Conservation (phyloP, 139 green algal genomes). For the Tetraselmis chui region DNA sequence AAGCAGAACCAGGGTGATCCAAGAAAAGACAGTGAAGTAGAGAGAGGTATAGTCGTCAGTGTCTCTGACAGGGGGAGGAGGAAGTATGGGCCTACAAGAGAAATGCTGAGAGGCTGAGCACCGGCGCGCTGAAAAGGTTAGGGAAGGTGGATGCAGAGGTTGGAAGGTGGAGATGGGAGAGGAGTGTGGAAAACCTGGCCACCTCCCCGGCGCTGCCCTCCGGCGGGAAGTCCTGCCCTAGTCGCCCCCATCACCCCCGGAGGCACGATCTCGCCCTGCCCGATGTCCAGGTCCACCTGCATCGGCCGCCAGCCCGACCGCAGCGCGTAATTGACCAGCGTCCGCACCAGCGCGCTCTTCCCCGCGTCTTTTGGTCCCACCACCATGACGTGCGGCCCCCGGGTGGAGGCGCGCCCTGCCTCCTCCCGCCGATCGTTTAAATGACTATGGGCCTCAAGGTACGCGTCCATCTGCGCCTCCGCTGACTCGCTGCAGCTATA, state of each 20-base stretch:
- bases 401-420: too few species aligned
- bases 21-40: too few species aligned
- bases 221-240: not conserved
- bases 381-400: not conserved
- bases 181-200: too few species aligned
- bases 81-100: too few species aligned
- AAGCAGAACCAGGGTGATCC: too few species aligned
- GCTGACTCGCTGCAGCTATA: not conserved
- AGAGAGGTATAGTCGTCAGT: too few species aligned
- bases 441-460: not conserved
- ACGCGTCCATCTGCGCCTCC: not conserved
- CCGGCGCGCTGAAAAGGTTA: too few species aligned
- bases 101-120: too few species aligned
- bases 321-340: constrained; percentile 84
- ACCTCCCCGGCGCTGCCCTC: not conserved
- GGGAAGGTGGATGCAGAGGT: not conserved
- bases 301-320: constrained; percentile 55
- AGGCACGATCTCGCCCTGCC: constrained; percentile 16
- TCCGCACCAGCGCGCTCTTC: constrained; percentile 74
- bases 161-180: not conserved
- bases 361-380: constrained; percentile 22
- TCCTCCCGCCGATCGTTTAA: not conserved
- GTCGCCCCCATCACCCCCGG: not conserved
- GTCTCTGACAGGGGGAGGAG: too few species aligned
- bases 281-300: constrained; percentile 88